Evolutionary conservation across 108 stramenopile species (phyloP), one percentile per base, ranked within the genome.

Genomic region (Skeletonema menzelii): DNA sequence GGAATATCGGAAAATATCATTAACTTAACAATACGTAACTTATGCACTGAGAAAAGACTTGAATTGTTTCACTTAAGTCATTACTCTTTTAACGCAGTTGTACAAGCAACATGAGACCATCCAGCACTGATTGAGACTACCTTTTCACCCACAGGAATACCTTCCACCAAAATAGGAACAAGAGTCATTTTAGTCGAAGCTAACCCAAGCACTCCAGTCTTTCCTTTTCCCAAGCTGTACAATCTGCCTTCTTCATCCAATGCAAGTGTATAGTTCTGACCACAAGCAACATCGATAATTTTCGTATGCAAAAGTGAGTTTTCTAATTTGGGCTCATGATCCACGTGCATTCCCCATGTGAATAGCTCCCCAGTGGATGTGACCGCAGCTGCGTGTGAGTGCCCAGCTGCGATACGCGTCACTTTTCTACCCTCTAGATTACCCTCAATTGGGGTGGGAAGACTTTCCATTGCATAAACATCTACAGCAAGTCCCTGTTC

Each of bases 261-360:
- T 0, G 89, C 89, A 63, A 94, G 53, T 0, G 88, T 88, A 73
- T 91, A 91, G 59, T 92, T 85, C 31, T 90, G 72, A 27, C 93
- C 93, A 70, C 91, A 91, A 4, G 81, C 80, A 5, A 94, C 82
- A 65, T 92, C 85, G 4, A 88, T 82, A 31, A 91, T 85, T 56
- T 87, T 80, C 30, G 87, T 88, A 56, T 86, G 85, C 27, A 90
- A 63, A 6, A 84, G 73, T 22, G 83, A 84, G 4, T 67, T 59
- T 46, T 93, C 82, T n/a, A 86, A 79, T n/a, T 84, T 80, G 11
- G 94, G 94, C 76, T 93, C 91, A 26, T 90, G 80, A 47, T 86
- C 73, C 19, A 83, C 66, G 56, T 87, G 81, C 76, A 86, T 91
- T 35, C 97, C 97, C 97, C 97, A 97, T 35, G 89, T 88, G 72